These are phyloP conservation scores for Penicillium odoratum DNA, from an alignment of 495 filamentous ascomycete genomes.

Conservation along the genomic window DNA sequence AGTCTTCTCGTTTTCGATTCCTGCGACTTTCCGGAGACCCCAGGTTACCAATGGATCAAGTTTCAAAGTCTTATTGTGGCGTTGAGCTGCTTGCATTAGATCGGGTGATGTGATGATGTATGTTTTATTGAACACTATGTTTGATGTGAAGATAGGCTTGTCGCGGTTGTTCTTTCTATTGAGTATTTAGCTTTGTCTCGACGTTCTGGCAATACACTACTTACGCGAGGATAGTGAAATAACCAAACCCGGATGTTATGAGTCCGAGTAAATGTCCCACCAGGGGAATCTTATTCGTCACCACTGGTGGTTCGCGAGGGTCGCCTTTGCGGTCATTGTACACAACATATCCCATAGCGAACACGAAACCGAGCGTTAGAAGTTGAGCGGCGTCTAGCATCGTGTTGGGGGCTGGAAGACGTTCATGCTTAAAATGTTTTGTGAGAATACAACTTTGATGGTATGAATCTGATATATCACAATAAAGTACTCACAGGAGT, in stretches of 20 bases:
- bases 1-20: conserved; percentile 14
- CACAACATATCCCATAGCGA: conserved; percentile 14
- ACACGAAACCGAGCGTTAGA: conserved; percentile 12
- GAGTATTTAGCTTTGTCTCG: conserved; percentile 1
- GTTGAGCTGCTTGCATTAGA: conserved; percentile 43
- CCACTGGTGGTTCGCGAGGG: conserved; percentile 45
- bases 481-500: too few relatives aligned
- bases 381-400: conserved; percentile 18
- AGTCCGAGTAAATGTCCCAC: conserved; percentile 48
- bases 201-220: neutral
- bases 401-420: neutral
- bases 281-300: conserved; percentile 39
- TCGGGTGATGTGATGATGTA: conserved; percentile 47
- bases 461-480: neutral
- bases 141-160: conserved; percentile 43
- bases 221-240: conserved; percentile 25
- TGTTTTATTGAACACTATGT: conserved; percentile 40
- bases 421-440: neutral
- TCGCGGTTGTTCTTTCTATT: conserved; percentile 22
- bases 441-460: too few relatives aligned
- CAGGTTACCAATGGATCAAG: conserved; percentile 38
- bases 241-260: conserved; percentile 36
- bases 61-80: conserved; percentile 37
- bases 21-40: conserved; percentile 20
- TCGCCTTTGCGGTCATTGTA: conserved; percentile 23